Percentiles rank a stretch among this genome's conserved stretches.
Evolutionary conservation across 1,139 yeast genomes (phyloP).

Genomic region (Suhomyces atakaporum): DNA sequence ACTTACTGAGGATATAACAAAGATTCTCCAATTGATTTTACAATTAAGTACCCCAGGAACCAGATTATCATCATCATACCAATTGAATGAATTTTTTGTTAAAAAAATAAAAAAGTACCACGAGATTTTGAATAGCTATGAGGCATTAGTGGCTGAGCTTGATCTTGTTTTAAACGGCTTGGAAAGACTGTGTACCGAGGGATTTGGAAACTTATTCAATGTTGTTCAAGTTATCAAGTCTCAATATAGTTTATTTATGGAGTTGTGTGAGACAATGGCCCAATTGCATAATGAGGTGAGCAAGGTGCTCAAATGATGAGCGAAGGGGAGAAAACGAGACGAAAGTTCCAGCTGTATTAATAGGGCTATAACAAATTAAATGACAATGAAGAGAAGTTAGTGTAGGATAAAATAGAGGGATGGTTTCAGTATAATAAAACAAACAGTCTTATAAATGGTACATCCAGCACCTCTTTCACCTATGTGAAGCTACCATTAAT

Average conservation of each 20-base stretch:
- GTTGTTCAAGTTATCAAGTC: slow-evolving; percentile 71
- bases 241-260: slow-evolving; percentile 86
- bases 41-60: slow-evolving; percentile 71
- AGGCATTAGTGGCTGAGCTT: slow-evolving; percentile 71
- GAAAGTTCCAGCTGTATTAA: too few relatives aligned
- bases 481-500: too few relatives aligned
- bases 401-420: too few relatives aligned
- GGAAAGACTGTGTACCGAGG: slow-evolving; percentile 48
- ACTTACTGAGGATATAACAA: slow-evolving; percentile 65
- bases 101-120: slow-evolving; percentile 69
- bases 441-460: too few relatives aligned
- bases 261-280: slow-evolving; percentile 85
- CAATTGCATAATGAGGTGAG: slow-evolving; percentile 75
- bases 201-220: slow-evolving; percentile 54
- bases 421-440: too few relatives aligned
- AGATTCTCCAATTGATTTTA: slow-evolving; percentile 64
- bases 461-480: too few relatives aligned
- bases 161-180: slow-evolving; percentile 49
- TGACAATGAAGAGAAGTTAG: too few relatives aligned
- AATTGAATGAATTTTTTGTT: slow-evolving; percentile 48
- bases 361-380: too few relatives aligned
- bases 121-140: slow-evolving; percentile 66
- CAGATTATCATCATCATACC: slow-evolving; percentile 56
- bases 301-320: slow-evolving; percentile 12
- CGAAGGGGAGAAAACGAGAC: background rate